phyloP scores from a whole-genome alignment of 2,329 filamentous ascomycete genomes.

The Fusarium virguliforme region DNA sequence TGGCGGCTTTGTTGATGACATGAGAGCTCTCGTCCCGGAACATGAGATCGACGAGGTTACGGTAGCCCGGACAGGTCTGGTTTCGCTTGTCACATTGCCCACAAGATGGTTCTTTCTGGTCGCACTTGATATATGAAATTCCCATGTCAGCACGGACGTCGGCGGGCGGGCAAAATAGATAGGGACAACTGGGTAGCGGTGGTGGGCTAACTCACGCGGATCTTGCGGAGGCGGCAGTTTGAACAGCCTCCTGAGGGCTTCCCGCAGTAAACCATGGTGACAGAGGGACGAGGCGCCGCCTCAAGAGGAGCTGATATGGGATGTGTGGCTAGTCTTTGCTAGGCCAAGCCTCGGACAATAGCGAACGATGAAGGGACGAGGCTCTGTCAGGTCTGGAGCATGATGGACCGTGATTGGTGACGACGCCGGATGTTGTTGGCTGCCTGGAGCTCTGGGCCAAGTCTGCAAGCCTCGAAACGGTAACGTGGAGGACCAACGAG shows the following conservation, averaged over 20 bases:
- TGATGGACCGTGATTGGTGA: slow-evolving; percentile 36
- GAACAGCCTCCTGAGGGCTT: slow-evolving; percentile 72
- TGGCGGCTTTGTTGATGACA: slow-evolving; percentile 68
- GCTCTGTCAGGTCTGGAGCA: slow-evolving; percentile 41
- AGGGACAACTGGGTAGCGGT: slow-evolving; percentile 2
- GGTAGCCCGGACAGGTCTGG: slow-evolving; percentile 69
- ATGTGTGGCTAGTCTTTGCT: slow-evolving; percentile 5
- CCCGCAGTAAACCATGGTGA: slow-evolving; percentile 70
- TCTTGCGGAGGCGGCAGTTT: slow-evolving; percentile 70
- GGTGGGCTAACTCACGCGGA: slow-evolving; percentile 63
- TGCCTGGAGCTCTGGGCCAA: slow-evolving; percentile 6
- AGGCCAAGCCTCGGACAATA: slow-evolving; percentile 16
- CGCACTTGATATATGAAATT: slow-evolving; percentile 61
- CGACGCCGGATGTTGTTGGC: not conserved
- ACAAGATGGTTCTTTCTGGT: slow-evolving; percentile 67
- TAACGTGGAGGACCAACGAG: not conserved
- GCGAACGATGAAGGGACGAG: slow-evolving; percentile 19
- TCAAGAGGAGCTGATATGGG: not conserved
- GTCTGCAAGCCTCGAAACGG: slow-evolving; percentile 15
- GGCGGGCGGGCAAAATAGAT: slow-evolving; percentile 7
- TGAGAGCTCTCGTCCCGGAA: slow-evolving; percentile 72
- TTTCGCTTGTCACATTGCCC: slow-evolving; percentile 70
- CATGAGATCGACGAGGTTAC: slow-evolving; percentile 70
- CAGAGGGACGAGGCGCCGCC: slow-evolving; percentile 16
- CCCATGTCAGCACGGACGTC: slow-evolving; percentile 19